Base-by-base conservation (phyloP, 176 grass and related monocot species). In the Leersia perrieri region DNA sequence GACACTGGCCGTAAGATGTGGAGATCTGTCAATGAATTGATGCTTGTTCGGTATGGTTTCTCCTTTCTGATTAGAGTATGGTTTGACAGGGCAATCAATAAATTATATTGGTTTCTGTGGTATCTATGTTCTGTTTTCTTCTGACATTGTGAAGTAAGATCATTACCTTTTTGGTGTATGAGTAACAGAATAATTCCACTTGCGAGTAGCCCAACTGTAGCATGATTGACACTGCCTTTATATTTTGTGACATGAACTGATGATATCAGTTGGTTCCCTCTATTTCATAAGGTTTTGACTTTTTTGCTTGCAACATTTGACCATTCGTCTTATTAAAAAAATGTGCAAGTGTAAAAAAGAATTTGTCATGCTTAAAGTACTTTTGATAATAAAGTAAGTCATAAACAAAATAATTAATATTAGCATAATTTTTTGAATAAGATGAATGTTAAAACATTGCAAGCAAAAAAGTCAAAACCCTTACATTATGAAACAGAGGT, bases 21-120 rank as follows among this genome's bases (percentile, higher is more conserved):
- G 96, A 91, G 92, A 87, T 91, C 96, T 79, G 90, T 95, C 68
- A 98, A 95, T 86, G 90, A 93, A 72, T 77, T 98, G 39, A 95
- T 95, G 92, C 90, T 98, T 79, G 92, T 95, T 40, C 85, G 96
- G 90, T 99, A 89, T 11, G 36, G 29, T 70, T 84, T 20, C 65
- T 65, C 83, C 42, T 68, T 75, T 42, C 26, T 64, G 64, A 42
- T 41, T 29, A 47, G 25, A 44, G 8, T 28, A 32, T 33, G 2
- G 40, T 61, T 76, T 80, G 60, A 69, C 53, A 70, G 73, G 18
- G 55, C 25, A 76, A 2, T 9, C 62, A 80, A 75, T 66, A 64
- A 7, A 5, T 47, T 47, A 47, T 51, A 51, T 20, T 53, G 8
- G 25, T 70, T 83, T 71, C 0, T 5, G 25, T 70, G 62, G 38